Percentiles rank a stretch among this genome's conserved stretches.
These are phyloP conservation scores for Ulota crispa DNA, from an alignment of 225 moss, liverwort and hornwort species.

Conservation along the genomic window DNA sequence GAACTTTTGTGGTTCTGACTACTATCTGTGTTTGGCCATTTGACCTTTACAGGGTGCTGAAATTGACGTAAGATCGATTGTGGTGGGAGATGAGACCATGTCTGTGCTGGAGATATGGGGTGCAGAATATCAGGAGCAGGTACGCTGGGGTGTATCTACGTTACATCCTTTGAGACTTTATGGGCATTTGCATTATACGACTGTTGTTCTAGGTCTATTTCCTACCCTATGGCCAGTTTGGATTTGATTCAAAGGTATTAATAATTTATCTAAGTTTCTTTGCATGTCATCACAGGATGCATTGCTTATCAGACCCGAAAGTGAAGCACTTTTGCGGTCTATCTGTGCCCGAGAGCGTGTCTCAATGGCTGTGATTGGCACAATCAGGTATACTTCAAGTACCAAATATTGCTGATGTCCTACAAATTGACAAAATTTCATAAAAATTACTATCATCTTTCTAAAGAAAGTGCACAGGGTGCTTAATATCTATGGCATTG, in stretches of 20 bases:
- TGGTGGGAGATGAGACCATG: slow-evolving; percentile 98
- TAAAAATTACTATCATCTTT: background rate
- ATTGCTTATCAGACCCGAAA: slow-evolving; percentile 86
- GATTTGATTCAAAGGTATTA: background rate
- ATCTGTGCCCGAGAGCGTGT: slow-evolving; percentile 93
- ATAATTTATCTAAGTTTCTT: slow-evolving; percentile 3
- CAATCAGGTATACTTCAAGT: slow-evolving; percentile 62
- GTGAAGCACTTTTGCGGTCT: slow-evolving; percentile 78
- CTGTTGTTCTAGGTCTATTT: background rate
- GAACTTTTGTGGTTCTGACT: background rate
- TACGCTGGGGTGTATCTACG: slow-evolving; percentile 27
- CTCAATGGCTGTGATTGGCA: slow-evolving; percentile 95
- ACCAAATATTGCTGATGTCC: slow-evolving; percentile 9
- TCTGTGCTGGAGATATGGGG: slow-evolving; percentile 99
- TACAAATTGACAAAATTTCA: background rate
- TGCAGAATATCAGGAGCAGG: slow-evolving; percentile 99
- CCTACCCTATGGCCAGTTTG: background rate
- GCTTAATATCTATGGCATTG: background rate
- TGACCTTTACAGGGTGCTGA: slow-evolving; percentile 75
- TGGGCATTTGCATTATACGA: background rate
- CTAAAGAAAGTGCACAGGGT: background rate
- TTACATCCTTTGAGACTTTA: background rate
- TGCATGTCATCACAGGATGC: slow-evolving; percentile 64
- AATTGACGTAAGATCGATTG: slow-evolving; percentile 90
- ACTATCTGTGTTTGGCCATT: background rate